Evolutionary conservation across 1,284 basidiomycete genomes (phyloP).

Genomic region (Ceratobasidium theobromae): DNA sequence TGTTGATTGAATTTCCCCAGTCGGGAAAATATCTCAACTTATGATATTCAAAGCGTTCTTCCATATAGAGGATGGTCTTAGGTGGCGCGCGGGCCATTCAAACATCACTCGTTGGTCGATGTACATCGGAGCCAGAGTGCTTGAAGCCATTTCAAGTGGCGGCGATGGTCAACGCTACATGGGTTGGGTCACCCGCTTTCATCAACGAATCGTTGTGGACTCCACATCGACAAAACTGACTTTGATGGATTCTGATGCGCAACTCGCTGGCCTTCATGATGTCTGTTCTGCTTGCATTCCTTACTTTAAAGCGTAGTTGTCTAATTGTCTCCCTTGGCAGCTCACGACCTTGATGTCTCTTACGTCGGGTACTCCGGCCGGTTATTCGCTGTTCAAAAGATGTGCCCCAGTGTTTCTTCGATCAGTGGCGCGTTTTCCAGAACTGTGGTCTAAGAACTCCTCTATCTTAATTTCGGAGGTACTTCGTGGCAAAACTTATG

Average conservation of each 20-base stretch:
- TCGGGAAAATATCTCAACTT: not conserved
- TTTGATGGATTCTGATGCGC: not conserved
- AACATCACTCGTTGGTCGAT: not conserved
- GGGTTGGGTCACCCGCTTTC: not conserved
- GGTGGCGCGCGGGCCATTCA: not conserved
- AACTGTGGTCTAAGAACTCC: not conserved
- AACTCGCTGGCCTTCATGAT: not conserved
- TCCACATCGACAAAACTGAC: not conserved
- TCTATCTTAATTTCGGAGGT: slow-evolving; percentile 7
- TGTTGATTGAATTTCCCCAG: not conserved
- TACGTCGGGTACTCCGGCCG: not conserved
- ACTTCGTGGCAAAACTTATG: not conserved
- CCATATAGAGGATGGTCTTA: not conserved
- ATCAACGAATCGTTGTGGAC: not conserved
- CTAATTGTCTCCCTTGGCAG: not conserved
- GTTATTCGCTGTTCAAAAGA: not conserved
- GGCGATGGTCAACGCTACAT: not conserved
- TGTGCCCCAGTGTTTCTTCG: not conserved
- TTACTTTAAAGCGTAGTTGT: not conserved
- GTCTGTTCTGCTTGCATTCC: not conserved
- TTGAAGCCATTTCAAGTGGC: not conserved
- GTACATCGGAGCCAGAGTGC: not conserved
- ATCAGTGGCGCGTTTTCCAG: not conserved
- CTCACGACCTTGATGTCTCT: not conserved
- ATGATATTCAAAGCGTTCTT: not conserved